Base-by-base conservation (phyloP, 1,139 yeast species). In the Debaryomyces robertsiae region DNA sequence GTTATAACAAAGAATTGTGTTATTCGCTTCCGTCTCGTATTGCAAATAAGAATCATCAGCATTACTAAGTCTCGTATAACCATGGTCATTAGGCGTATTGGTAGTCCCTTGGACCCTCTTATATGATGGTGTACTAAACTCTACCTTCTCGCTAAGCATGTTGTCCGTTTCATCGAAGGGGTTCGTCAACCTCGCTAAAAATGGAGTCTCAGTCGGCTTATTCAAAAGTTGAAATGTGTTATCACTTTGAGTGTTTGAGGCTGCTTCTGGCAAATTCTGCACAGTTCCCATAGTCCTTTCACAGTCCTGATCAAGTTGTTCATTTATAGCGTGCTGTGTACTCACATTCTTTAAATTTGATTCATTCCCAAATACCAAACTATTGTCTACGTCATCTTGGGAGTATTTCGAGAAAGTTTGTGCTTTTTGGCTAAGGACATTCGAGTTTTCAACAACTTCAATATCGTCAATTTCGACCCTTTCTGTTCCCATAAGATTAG, bases 311-410 rank as follows among this genome's bases (percentile, higher is more conserved):
- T 29, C 24, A 4, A 34, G 11, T 19, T 3, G 22, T 6, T n/a
- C 30, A 2, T 14, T 9, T 3, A 15, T 13, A 19, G 11, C 38
- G 6, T 19, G 10, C 28, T 28, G 38, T 23, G 35, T 30, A 22
- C 23, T 29, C 16, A 30, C 13, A 36, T 17, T 23, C 9, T 28
- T 35, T 15, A 25, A 28, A 13, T 16, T 30, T 3, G 36, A 19
- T 22, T 55, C 60, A 37, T 48, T 47, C 1, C 58, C 63, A 46
- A 60, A 60, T 6, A 58, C 53, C 36, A 60, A 45, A 40, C 63
- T 59, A 39, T 47, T 47, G 32, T 55, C 49, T 41, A 39, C 40
- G 27, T 49, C 56, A 14, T 46, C 45, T 25, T 33, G 36, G 14
- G 36, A 33, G 9, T 15, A 29, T n/a, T 33, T 11, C 17, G 30